phyloP scores from a whole-genome alignment of 225 moss, liverwort and hornwort genomes.

The Ulota crispa region DNA sequence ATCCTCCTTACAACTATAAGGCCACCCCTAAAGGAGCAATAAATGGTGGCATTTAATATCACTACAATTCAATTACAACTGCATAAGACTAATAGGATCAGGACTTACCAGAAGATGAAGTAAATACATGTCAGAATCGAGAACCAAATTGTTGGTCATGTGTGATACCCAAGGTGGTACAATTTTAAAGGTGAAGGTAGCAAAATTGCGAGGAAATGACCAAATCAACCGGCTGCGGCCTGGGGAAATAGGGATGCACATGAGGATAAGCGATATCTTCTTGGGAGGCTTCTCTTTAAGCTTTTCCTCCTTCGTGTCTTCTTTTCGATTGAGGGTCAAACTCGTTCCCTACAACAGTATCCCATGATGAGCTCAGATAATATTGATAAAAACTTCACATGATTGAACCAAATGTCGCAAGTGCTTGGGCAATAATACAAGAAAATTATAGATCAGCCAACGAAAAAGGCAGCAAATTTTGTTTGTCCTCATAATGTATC shows the following conservation, averaged over 20 bases:
- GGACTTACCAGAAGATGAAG: conserved; percentile 65
- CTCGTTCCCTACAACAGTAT: neutral
- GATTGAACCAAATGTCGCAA: neutral
- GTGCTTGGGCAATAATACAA: neutral
- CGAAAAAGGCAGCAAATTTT: neutral
- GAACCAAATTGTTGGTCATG: conserved; percentile 56
- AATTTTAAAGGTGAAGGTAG: neutral
- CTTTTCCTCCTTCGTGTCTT: neutral
- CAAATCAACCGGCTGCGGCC: conserved; percentile 59
- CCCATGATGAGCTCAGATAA: neutral
- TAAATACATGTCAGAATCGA: conserved; percentile 66
- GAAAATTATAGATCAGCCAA: neutral
- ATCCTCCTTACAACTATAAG: neutral
- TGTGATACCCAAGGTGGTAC: conserved; percentile 57
- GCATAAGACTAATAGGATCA: conserved; percentile 5
- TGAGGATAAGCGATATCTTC: conserved; percentile 31
- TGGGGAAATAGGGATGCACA: conserved; percentile 62
- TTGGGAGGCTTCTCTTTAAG: conserved; percentile 21
- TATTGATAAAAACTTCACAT: neutral
- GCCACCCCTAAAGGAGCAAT: neutral
- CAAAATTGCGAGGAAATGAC: conserved; percentile 73
- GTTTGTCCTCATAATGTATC: neutral
- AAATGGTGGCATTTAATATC: neutral
- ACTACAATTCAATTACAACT: neutral
- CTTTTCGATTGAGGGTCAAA: neutral